Base-by-base conservation (phyloP, 768 basidiomycete species). In the Amanita molliuscula region DNA sequence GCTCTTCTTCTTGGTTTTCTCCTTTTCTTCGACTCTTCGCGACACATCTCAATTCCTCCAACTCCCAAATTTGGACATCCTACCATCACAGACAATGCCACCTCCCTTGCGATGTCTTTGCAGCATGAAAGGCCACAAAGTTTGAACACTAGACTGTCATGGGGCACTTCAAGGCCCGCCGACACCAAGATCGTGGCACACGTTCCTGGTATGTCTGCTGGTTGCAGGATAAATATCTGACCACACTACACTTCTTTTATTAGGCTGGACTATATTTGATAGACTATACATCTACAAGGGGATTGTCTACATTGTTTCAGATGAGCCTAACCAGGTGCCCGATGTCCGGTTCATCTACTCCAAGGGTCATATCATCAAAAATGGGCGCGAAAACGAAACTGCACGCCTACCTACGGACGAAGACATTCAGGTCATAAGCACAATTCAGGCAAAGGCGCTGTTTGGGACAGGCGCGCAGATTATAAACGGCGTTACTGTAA, bases 191-290 rank as follows among this genome's bases (percentile, higher is more conserved):
- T 93, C 2, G 65, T 91, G 2, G 75, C 81, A 5, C 90, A 94
- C 66, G 82, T 74, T 6, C 83, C 86, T 62, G 88, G 88, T 84
- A 52, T 54, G 69, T 62, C 18, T 3, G 10, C 21, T 34, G 20
- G 13, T 25, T 44, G 36, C 20, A 26, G 3, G 36, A 35, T 35
- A 11, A 21, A 37, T 16, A 47, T 44, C 34, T 40, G 47, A 1
- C 13, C 29, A 25, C 36, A 44, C 28, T 42, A 4, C 8, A 16
- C 23, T 48, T 45, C 21, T 50, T n/a, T 35, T 28, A 44, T 23
- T 59, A 92, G 91, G 92, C 28, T 96, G 90, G 92, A 89, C 91
- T 1, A 81, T 93, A 46, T 82, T 92, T 53, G 88, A 93, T 66
- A 78, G 75, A 50, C 72, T 95, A 8, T 95, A 88, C 61, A 65